A percentile compares a stretch with the other conserved stretches of the same genome.
Conservation (phyloP, 805 yeast genomes). For the Wickerhamomyces alni region DNA sequence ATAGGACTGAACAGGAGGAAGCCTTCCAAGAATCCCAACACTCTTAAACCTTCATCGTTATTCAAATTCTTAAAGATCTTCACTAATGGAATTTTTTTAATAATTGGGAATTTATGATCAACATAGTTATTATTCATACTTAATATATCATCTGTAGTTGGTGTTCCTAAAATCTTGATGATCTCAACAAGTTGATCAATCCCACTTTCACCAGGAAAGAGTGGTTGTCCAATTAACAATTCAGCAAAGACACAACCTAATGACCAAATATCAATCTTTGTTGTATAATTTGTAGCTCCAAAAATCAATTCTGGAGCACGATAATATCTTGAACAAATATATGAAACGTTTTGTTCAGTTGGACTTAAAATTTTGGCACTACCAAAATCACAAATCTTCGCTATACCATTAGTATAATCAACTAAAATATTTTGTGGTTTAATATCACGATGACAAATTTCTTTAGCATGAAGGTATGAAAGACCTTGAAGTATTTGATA, state of each 20-base stretch:
- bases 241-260: conserved; percentile 99
- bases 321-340: conserved; percentile 94
- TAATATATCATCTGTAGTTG: conserved; percentile 83
- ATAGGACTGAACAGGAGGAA: conserved; percentile 66
- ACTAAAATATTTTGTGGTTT: conserved; percentile 65
- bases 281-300: conserved; percentile 94
- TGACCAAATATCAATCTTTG: conserved; percentile 96
- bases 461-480: conserved; percentile 70
- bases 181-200: conserved; percentile 96
- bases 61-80: conserved; percentile 56
- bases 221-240: conserved; percentile 87
- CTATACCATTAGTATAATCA: conserved; percentile 76
- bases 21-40: conserved; percentile 47
- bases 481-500: conserved; percentile 71
- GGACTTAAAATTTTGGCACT: conserved; percentile 89
- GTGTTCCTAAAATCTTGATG: conserved; percentile 93
- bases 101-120: conserved; percentile 93
- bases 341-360: conserved; percentile 89
- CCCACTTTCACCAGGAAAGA: conserved; percentile 97
- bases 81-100: conserved; percentile 67
- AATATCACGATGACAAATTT: conserved; percentile 1
- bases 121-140: conserved; percentile 96
- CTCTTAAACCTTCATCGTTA: conserved; percentile 34
- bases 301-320: conserved; percentile 97
- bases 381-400: conserved; percentile 95